Evolutionary conservation across 768 basidiomycete genomes (phyloP).

Genomic region (Lactifluus echinatus): DNA sequence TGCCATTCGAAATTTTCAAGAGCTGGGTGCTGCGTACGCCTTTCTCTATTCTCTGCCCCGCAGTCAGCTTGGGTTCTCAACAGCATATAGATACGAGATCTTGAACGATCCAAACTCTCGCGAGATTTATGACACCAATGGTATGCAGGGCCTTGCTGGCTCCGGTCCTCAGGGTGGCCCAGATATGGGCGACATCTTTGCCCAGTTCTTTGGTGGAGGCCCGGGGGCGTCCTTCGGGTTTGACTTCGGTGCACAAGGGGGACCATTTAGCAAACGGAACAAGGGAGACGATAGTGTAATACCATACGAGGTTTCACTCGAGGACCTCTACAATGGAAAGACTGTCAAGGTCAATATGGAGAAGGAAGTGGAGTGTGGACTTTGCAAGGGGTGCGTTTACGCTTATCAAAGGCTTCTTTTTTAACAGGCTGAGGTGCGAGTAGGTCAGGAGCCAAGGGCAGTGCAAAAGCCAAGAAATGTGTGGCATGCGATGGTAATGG

Average conservation of each 20-base stretch:
- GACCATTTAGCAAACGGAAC: conserved; percentile 31
- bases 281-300: conserved; percentile 69
- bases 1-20: conserved; percentile 79
- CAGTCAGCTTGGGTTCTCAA: not conserved
- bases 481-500: conserved; percentile 78
- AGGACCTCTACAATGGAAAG: conserved; percentile 91
- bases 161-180: conserved; percentile 34
- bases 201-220: conserved; percentile 56
- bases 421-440: conserved; percentile 9
- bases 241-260: conserved; percentile 36
- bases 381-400: conserved; percentile 68
- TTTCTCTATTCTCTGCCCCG: not conserved
- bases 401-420: conserved; percentile 6
- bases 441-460: conserved; percentile 76
- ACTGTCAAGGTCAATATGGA: conserved; percentile 84
- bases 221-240: conserved; percentile 58
- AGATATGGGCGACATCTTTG: conserved; percentile 64
- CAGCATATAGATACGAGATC: conserved; percentile 61
- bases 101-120: conserved; percentile 62
- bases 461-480: conserved; percentile 80
- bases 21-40: conserved; percentile 79
- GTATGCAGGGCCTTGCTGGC: conserved; percentile 58
- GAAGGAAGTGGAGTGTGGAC: conserved; percentile 67
- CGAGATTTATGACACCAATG: conserved; percentile 63
- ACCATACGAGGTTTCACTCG: conserved; percentile 77